These are phyloP conservation scores for Fraxinus anomala DNA, from an alignment of 257 asterid species.

Conservation along the genomic window DNA sequence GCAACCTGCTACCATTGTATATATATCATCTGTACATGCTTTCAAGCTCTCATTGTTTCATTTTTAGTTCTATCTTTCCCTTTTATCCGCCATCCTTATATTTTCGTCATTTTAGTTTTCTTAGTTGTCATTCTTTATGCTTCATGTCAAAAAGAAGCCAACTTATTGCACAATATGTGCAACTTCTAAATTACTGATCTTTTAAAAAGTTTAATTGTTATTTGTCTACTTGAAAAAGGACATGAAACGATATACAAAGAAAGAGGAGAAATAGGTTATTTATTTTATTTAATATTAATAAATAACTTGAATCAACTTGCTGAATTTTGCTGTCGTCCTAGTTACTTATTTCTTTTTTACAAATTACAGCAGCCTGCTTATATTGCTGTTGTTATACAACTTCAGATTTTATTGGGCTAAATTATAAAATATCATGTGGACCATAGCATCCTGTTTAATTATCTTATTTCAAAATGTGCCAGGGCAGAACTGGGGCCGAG, in stretches of 20 bases:
- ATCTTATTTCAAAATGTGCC: slow-evolving; percentile 56
- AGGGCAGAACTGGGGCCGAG: slow-evolving; percentile 98
- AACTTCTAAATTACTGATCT: not conserved
- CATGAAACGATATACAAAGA: not conserved
- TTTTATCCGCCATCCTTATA: not conserved
- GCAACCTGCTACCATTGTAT: not conserved
- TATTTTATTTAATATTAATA: too few relatives aligned
- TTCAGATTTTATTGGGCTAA: not conserved
- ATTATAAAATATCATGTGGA: slow-evolving; percentile 7
- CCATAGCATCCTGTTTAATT: slow-evolving; percentile 18
- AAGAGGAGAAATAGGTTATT: not conserved
- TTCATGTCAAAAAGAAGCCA: not conserved
- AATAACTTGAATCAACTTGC: not conserved
- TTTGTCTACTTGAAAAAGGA: not conserved
- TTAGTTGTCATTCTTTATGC: not conserved
- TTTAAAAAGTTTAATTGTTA: not conserved
- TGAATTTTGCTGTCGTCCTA: not conserved
- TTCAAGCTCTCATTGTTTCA: not conserved
- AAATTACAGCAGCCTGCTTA: not conserved
- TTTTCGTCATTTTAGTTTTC: not conserved
- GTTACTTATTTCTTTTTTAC: not conserved
- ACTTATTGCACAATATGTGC: not conserved
- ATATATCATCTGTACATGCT: not conserved
- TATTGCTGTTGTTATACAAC: not conserved
- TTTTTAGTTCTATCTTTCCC: not conserved